Percentiles rank a stretch among this genome's conserved stretches.
Conservation (phyloP, 352 stramenopile genomes). For the Phytophthora fragariaefolia region DNA sequence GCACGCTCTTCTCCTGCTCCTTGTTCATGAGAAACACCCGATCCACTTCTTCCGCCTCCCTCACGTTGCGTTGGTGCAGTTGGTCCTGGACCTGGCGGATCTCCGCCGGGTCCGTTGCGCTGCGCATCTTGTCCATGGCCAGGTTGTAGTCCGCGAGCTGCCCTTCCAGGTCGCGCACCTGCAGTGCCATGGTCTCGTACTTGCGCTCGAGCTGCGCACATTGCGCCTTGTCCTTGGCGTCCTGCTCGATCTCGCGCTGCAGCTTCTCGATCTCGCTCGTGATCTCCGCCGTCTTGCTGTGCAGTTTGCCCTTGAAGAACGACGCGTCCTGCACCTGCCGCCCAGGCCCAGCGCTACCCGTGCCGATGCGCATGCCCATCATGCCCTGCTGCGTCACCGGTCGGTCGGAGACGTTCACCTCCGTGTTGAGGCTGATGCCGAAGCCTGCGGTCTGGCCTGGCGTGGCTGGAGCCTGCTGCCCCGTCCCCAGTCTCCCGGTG, state of each 20-base stretch:
- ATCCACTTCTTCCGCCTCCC: slow-evolving; percentile 89
- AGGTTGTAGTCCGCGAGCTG: slow-evolving; percentile 94
- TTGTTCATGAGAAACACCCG: slow-evolving; percentile 91
- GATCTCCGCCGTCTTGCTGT: slow-evolving; percentile 91
- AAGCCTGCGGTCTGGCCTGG: slow-evolving; percentile 73
- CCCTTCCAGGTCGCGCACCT: slow-evolving; percentile 89
- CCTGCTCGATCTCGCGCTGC: slow-evolving; percentile 85
- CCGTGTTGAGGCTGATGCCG: slow-evolving; percentile 88
- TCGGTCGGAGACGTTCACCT: slow-evolving; percentile 91
- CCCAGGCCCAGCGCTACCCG: slow-evolving; percentile 61
- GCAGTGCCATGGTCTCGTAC: slow-evolving; percentile 69
- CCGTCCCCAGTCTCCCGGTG: slow-evolving; percentile 61
- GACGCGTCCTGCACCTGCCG: slow-evolving; percentile 89
- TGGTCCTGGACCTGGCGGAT: slow-evolving; percentile 79
- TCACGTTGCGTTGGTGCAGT: slow-evolving; percentile 72
- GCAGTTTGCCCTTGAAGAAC: slow-evolving; percentile 92
- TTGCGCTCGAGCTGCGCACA: slow-evolving; percentile 87
- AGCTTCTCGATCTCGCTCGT: slow-evolving; percentile 83
- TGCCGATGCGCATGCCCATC: slow-evolving; percentile 90
- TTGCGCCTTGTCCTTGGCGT: slow-evolving; percentile 89
- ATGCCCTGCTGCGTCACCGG: slow-evolving; percentile 94
- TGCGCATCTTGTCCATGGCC: slow-evolving; percentile 92
- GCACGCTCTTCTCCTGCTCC: slow-evolving; percentile 73
- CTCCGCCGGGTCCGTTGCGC: slow-evolving; percentile 66
- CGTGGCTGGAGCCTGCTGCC: slow-evolving; percentile 59